A percentile compares a stretch with the other conserved stretches of the same genome.
Evolutionary conservation across 2,329 filamentous ascomycete genomes (phyloP).

Genomic region (Clonostachys sp.): DNA sequence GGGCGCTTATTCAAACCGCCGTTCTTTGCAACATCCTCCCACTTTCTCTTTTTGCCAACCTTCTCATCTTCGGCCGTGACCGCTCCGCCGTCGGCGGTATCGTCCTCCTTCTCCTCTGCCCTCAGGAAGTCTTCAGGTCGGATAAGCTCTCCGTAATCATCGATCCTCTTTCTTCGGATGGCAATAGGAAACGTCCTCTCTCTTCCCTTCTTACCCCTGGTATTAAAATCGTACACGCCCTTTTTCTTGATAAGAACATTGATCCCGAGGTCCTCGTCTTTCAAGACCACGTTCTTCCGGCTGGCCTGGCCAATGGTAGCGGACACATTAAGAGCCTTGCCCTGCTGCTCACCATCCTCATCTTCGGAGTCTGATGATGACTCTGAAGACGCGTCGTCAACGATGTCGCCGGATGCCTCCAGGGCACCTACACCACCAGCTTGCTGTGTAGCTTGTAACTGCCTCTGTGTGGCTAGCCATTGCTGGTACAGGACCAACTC

Average conservation of each 20-base stretch:
- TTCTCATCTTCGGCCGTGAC: constrained; percentile 47
- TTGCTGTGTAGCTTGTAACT: constrained; percentile 78
- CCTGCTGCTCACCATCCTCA: constrained; percentile 85
- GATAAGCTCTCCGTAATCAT: constrained; percentile 93
- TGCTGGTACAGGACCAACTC: constrained; percentile 85
- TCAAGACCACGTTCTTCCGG: constrained; percentile 80
- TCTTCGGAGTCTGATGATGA: constrained; percentile 85
- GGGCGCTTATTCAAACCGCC: constrained; percentile 54
- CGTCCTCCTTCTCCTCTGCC: constrained; percentile 83
- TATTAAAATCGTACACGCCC: constrained; percentile 89
- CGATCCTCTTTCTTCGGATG: constrained; percentile 70
- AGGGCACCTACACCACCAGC: constrained; percentile 62
- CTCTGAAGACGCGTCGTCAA: constrained; percentile 81
- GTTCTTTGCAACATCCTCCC: constrained; percentile 62
- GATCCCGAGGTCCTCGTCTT: constrained; percentile 85
- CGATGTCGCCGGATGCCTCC: constrained; percentile 67
- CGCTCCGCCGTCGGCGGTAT: constrained; percentile 49
- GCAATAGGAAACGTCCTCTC: constrained; percentile 91
- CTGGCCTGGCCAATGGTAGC: constrained; percentile 79
- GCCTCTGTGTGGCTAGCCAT: constrained; percentile 82
- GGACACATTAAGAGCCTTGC: constrained; percentile 84
- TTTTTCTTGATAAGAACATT: constrained; percentile 87
- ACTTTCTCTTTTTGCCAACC: constrained; percentile 89
- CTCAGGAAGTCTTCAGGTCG: constrained; percentile 89
- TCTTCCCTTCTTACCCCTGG: constrained; percentile 83